These are phyloP conservation scores for Nicotiana noctiflora DNA, from an alignment of 257 asterid species.

Conservation along the genomic window DNA sequence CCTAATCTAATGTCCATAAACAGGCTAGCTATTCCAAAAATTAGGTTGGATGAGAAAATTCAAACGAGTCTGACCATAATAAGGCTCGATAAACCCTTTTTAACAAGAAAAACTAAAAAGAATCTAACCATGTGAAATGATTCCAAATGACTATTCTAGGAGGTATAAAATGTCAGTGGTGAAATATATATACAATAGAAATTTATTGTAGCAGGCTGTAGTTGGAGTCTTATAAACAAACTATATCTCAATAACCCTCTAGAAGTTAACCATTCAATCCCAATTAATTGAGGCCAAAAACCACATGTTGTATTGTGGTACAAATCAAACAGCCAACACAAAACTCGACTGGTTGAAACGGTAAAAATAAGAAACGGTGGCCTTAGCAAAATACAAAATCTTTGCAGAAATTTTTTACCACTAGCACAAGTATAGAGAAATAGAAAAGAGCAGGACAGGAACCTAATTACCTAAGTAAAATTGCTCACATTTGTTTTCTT, in stretches of 20 bases:
- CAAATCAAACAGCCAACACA: not conserved
- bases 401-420: not conserved
- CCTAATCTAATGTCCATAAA: not conserved
- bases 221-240: not conserved
- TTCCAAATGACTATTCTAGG: slow-evolving; percentile 2
- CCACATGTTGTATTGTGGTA: not conserved
- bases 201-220: not conserved
- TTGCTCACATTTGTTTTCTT: not conserved
- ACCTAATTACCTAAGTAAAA: not conserved
- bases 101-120: not conserved
- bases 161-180: not conserved
- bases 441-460: not conserved
- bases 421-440: not conserved
- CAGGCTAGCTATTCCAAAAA: not conserved
- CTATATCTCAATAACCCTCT: not conserved
- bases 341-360: not conserved
- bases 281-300: not conserved
- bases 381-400: not conserved
- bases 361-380: not conserved
- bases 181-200: not conserved
- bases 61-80: not conserved
- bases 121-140: not conserved
- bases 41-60: not conserved
- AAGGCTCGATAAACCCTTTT: not conserved
- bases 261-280: not conserved